These are phyloP conservation scores for Neocatenulostroma microsporum DNA, from an alignment of 2,329 filamentous ascomycete species.

Conservation along the genomic window DNA sequence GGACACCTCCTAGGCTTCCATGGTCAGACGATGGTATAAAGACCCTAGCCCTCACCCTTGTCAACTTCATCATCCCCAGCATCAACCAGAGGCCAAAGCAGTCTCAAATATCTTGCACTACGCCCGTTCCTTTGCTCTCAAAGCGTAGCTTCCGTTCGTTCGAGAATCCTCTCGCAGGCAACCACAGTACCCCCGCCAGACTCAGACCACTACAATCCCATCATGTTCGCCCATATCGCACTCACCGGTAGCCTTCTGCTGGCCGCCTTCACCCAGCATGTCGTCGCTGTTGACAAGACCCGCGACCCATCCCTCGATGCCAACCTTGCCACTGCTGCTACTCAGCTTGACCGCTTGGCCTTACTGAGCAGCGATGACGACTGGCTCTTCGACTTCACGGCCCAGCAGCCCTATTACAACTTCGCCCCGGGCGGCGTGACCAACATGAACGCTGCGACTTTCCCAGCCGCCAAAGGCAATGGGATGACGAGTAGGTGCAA, in stretches of 20 bases:
- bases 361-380: constrained; percentile 35
- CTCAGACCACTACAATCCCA: too few relatives aligned
- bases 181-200: too few relatives aligned
- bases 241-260: constrained; percentile 15
- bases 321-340: constrained; percentile 34
- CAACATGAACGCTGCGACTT: constrained; percentile 47
- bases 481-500: constrained; percentile 42
- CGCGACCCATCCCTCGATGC: constrained; percentile 34
- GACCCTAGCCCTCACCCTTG: too few relatives aligned
- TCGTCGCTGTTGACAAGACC: constrained; percentile 33
- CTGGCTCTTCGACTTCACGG: constrained; percentile 46
- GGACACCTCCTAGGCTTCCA: too few relatives aligned
- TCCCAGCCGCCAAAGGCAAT: constrained; percentile 41
- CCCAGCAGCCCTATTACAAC: constrained; percentile 34
- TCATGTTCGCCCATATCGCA: constrained; percentile 15
- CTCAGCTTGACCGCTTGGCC: constrained; percentile 39
- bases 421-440: constrained; percentile 42
- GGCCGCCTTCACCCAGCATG: constrained; percentile 17
- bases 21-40: too few relatives aligned
- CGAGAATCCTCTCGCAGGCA: too few relatives aligned
- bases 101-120: too few relatives aligned
- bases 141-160: too few relatives aligned
- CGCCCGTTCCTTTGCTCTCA: too few relatives aligned
- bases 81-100: too few relatives aligned
- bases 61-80: too few relatives aligned